Evolutionary conservation across 768 basidiomycete genomes (phyloP), one percentile per base, ranked within the genome.

Genomic region (Termitomyces sp.): DNA sequence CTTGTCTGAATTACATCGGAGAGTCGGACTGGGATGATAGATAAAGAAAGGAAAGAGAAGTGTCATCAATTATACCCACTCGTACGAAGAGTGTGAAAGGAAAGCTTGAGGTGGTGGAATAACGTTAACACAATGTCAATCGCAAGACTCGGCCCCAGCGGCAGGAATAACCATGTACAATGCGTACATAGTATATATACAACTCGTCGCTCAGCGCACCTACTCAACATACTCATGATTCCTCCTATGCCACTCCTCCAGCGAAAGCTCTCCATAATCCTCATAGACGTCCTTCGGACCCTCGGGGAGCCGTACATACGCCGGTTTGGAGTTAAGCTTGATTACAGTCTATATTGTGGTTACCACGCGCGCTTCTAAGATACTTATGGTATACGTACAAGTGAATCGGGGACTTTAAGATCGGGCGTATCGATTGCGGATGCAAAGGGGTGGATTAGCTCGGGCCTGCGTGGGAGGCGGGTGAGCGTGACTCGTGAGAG

Each of bases 401-500:
- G 45, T 9, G 72, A 73, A 12, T 77, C 70, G 2, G 85, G 82
- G 0, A 62, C 56, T 33, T 77, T 75, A 13, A 87, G 74, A n/a
- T 78, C 73, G 2, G 84, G 84, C 4, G 74, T 75, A 52, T 87
- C 86, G 47, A 86, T 85, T 0, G 77, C 84, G 27, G 83, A 83
- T 9, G 85, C 85, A 57, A 86, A 88, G 3, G 86, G 86, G 52
- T 87, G 86, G 32, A 88, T 70, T 0, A 81, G 61, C 25, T 86
- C 81, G 0, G 85, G 84, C 85, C 85, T 86, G 43, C 6, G 47
- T 40, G 20, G 23, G 18, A 20, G 12, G 40, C 38, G 46, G 42
- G 27, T 42, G 1, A 2, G 22, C n/a, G 52, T 35, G 9, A 27
- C 5, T 16, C 16, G 11, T n/a, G 11, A 23, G 16, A 16, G 25